Conservation (phyloP, 169 alveolate genomes). For the Eimeria sp. region DNA sequence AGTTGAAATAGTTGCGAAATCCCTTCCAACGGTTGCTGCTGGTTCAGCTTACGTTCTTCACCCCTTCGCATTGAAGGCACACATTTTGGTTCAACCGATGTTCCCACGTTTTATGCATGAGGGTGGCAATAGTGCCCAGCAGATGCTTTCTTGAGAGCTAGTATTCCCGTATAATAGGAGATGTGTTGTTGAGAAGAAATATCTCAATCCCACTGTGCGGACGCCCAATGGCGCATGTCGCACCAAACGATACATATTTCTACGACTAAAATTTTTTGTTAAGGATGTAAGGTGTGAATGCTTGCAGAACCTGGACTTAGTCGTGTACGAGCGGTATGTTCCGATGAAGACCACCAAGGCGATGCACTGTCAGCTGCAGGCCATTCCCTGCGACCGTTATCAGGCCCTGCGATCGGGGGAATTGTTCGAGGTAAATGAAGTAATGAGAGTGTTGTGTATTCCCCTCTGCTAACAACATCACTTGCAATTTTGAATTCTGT, state of each 20-base stretch:
- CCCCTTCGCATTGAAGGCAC: not conserved
- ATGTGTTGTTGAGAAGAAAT: not conserved
- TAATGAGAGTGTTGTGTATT: not conserved
- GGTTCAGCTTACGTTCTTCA: not conserved
- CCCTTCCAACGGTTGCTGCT: not conserved
- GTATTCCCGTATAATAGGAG: not conserved
- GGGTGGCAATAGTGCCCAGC: not conserved
- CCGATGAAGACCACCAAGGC: conserved; percentile 83
- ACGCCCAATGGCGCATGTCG: not conserved
- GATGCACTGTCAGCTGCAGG: conserved; percentile 85
- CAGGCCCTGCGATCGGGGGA: conserved; percentile 69
- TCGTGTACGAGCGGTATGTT: conserved; percentile 85
- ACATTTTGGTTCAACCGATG: not conserved
- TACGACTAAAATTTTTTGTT: not conserved
- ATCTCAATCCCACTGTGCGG: not conserved
- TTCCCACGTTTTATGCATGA: not conserved
- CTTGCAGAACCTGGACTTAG: conserved; percentile 65
- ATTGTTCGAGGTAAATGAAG: conserved; percentile 70
- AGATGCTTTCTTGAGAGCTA: not conserved
- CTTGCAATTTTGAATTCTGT: not conserved
- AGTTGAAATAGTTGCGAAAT: not conserved
- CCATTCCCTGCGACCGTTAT: conserved; percentile 74
- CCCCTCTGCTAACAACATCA: not conserved
- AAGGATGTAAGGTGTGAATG: not conserved
- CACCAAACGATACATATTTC: not conserved